Percentiles rank a stretch among this genome's conserved stretches.
phyloP scores from a whole-genome alignment of 1,284 basidiomycete genomes.

The Ceraceosorus bombacis region DNA sequence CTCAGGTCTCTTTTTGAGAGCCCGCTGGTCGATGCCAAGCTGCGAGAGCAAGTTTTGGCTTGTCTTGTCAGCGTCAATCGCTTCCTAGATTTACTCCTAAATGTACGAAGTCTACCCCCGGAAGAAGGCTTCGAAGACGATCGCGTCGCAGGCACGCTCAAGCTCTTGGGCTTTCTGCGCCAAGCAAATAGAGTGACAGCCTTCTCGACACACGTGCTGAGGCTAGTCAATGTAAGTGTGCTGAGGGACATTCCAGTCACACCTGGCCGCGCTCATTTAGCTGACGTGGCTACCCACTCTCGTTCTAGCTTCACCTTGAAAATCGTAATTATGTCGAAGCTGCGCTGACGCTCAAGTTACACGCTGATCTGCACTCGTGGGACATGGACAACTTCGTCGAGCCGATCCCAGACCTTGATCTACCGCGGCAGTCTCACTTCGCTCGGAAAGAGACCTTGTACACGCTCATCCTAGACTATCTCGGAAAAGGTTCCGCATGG shows the following conservation, averaged over 20 bases:
- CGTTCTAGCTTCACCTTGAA: conserved; percentile 57
- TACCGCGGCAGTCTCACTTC: conserved; percentile 88
- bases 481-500: conserved; percentile 83
- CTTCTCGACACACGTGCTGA: conserved; percentile 40
- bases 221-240: conserved; percentile 35
- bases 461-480: conserved; percentile 49
- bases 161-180: conserved; percentile 49
- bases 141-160: conserved; percentile 80
- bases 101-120: conserved; percentile 66
- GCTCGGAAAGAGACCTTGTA: conserved; percentile 68
- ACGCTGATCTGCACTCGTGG: conserved; percentile 90
- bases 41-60: conserved; percentile 67
- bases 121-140: conserved; percentile 59
- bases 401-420: conserved; percentile 55
- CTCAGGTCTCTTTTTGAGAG: conserved; percentile 78
- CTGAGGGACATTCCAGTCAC: background rate
- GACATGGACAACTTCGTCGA: conserved; percentile 64
- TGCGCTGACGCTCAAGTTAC: conserved; percentile 72
- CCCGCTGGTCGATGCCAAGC: conserved; percentile 67
- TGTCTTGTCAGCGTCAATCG: conserved; percentile 85
- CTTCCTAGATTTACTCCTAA: conserved; percentile 87
- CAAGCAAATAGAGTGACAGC: conserved; percentile 40
- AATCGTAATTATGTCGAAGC: conserved; percentile 86
- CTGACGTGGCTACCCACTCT: background rate
- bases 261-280: background rate